phyloP scores from a whole-genome alignment of 2,329 filamentous ascomycete species.

The Fusarium neocosmosporiellum region DNA sequence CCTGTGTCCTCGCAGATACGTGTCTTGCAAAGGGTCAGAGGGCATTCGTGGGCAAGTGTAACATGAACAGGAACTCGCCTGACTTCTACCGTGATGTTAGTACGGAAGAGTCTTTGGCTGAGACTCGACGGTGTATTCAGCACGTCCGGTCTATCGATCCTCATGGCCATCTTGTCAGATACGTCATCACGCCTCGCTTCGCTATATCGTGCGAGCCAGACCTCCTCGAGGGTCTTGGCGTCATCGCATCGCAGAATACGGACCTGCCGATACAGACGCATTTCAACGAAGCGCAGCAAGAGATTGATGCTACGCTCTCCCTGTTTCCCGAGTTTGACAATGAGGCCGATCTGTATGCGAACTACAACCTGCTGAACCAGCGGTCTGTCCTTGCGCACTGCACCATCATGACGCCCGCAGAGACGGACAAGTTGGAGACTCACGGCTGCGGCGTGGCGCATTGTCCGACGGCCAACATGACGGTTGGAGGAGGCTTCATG shows the following conservation, averaged over 20 bases:
- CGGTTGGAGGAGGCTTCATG: conserved; percentile 71
- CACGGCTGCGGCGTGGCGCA: conserved; percentile 70
- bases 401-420: conserved; percentile 69
- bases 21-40: conserved; percentile 66
- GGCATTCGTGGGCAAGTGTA: conserved; percentile 71
- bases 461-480: conserved; percentile 74
- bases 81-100: conserved; percentile 63
- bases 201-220: conserved; percentile 69
- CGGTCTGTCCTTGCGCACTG: conserved; percentile 75
- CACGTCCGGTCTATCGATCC: conserved; percentile 61
- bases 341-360: conserved; percentile 70
- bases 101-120: conserved; percentile 58
- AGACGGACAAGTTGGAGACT: conserved; percentile 59
- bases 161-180: conserved; percentile 55
- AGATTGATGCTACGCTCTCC: conserved; percentile 64
- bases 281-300: conserved; percentile 73
- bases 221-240: conserved; percentile 66
- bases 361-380: conserved; percentile 64
- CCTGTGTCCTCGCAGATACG: conserved; percentile 65
- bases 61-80: conserved; percentile 69
- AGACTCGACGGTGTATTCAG: conserved; percentile 61
- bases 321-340: conserved; percentile 67
- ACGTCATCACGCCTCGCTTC: conserved; percentile 69
- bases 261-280: conserved; percentile 72
- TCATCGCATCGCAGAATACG: conserved; percentile 60